Conservation (phyloP, 768 basidiomycete genomes). For the Hydnum rufescens region DNA sequence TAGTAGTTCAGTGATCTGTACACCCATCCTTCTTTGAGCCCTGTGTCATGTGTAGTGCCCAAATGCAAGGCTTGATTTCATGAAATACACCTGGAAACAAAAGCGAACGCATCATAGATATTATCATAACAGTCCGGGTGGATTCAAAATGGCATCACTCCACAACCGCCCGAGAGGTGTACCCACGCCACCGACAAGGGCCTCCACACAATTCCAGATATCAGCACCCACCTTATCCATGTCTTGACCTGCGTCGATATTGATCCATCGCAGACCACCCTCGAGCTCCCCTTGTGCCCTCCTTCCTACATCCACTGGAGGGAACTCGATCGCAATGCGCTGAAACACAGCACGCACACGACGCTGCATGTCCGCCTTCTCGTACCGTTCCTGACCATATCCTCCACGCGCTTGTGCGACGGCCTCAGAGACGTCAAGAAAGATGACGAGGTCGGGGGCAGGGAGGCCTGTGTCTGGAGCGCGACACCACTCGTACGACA, state of each 20-base stretch:
- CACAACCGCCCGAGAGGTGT: neutral
- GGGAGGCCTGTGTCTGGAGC: slow-evolving; percentile 77
- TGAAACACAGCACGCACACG: slow-evolving; percentile 41
- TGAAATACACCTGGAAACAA: no score
- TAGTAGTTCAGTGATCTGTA: neutral
- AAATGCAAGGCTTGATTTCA: no score
- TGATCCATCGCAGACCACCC: slow-evolving; percentile 25
- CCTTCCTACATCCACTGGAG: slow-evolving; percentile 17
- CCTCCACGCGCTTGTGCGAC: slow-evolving; percentile 49
- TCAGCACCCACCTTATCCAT: slow-evolving; percentile 31
- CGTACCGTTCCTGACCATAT: slow-evolving; percentile 77
- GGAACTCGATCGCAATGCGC: slow-evolving; percentile 35
- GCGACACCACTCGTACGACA: slow-evolving; percentile 68
- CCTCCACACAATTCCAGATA: slow-evolving; percentile 25
- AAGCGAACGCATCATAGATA: no score
- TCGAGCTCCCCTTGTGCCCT: slow-evolving; percentile 21
- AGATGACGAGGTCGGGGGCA: slow-evolving; percentile 70
- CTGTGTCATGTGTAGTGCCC: neutral
- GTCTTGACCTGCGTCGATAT: slow-evolving; percentile 35
- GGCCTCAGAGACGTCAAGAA: slow-evolving; percentile 64
- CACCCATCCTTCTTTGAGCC: neutral
- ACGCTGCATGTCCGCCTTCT: slow-evolving; percentile 55
- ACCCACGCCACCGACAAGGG: slow-evolving; percentile 6
- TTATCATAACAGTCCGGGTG: no score
- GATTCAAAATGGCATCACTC: neutral